phyloP scores from a whole-genome alignment of 208 protist genomes.

The Acanthamoeba lenticulata region DNA sequence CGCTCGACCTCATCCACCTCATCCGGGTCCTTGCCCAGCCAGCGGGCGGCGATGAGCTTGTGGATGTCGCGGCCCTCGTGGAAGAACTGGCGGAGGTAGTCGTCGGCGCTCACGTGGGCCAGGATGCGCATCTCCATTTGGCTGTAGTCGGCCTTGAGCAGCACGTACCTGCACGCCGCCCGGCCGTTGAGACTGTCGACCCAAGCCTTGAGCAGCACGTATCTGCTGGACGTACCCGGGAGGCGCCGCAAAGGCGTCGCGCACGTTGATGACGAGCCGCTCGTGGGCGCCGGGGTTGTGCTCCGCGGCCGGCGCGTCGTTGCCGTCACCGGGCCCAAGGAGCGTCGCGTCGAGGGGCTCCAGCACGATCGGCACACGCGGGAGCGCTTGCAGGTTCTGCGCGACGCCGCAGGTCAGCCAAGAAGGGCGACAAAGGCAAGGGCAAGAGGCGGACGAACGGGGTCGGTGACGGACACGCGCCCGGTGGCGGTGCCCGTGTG shows the following conservation, averaged over 20 bases:
- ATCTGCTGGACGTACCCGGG: not conserved
- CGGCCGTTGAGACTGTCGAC: not conserved
- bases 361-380: not conserved
- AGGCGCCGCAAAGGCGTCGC: conserved; percentile 45
- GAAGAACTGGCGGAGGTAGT: conserved; percentile 49
- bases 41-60: conserved; percentile 44
- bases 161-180: conserved; percentile 3
- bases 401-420: not conserved
- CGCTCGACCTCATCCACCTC: not conserved
- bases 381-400: conserved; percentile 49
- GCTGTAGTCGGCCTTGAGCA: conserved; percentile 56
- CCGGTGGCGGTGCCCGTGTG: conserved; percentile 43
- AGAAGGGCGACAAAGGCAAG: not conserved
- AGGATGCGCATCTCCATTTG: conserved; percentile 70
- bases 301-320: not conserved
- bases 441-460: not conserved
- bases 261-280: conserved; percentile 14
- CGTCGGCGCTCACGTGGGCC: conserved; percentile 36
- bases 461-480: conserved; percentile 8
- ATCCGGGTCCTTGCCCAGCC: conserved; percentile 51
- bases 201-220: not conserved
- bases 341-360: not conserved
- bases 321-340: not conserved
- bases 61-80: conserved; percentile 43
- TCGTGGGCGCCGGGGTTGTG: not conserved